phyloP scores from a whole-genome alignment of 805 yeast genomes.

The Tetrapisispora nanseiensis region DNA sequence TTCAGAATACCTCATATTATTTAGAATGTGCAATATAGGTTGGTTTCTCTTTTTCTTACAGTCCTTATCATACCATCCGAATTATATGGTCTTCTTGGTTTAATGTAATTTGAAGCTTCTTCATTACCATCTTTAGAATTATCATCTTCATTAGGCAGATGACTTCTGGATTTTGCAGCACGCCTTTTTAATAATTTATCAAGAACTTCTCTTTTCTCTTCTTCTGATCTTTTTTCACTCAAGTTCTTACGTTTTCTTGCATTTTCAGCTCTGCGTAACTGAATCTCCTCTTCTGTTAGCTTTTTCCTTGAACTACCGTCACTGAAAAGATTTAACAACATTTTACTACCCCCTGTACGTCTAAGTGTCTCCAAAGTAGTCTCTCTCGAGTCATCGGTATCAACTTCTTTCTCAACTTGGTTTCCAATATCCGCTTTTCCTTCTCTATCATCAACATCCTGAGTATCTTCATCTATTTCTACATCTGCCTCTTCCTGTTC shows the following conservation, averaged over 20 bases:
- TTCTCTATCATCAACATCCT: slow-evolving; percentile 13
- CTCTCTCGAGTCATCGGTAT: slow-evolving; percentile 7
- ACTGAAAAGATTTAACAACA: slow-evolving; percentile 13
- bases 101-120: slow-evolving; percentile 11
- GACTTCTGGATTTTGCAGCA: slow-evolving; percentile 57
- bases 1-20: neutral
- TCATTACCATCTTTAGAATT: slow-evolving; percentile 8
- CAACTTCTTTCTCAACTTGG: slow-evolving; percentile 11
- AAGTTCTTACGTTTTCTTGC: slow-evolving; percentile 83
- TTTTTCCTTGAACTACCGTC: slow-evolving; percentile 34
- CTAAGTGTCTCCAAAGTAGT: slow-evolving; percentile 17
- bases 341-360: slow-evolving; percentile 14
- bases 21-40: slow-evolving; percentile 12
- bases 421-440: slow-evolving; percentile 13
- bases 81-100: slow-evolving; percentile 26
- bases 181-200: slow-evolving; percentile 78
- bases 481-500: slow-evolving; percentile 8
- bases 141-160: slow-evolving; percentile 14
- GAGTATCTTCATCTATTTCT: slow-evolving; percentile 7
- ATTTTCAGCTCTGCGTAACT: slow-evolving; percentile 71
- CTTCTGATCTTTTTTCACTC: slow-evolving; percentile 73
- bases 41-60: slow-evolving; percentile 10
- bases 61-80: slow-evolving; percentile 21
- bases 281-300: slow-evolving; percentile 76
- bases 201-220: slow-evolving; percentile 85